phyloP scores from a whole-genome alignment of 164 flowering plant species.

The Protea cynaroides region DNA sequence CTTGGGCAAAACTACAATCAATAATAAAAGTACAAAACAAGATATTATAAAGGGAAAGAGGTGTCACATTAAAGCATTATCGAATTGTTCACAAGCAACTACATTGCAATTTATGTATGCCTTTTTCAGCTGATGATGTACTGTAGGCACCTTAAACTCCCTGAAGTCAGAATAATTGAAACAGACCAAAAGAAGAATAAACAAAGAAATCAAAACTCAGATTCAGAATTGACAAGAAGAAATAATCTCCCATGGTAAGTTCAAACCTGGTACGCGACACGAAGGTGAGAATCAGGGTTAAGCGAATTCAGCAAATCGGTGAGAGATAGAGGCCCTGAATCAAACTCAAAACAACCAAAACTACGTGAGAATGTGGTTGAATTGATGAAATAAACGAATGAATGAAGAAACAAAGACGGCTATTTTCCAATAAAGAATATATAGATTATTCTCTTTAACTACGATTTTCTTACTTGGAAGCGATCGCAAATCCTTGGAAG shows the following conservation, averaged over 20 bases:
- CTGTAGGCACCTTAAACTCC: constrained; percentile 93
- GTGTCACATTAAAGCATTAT: constrained; percentile 66
- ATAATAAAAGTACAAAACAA: no score
- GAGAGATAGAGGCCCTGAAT: constrained; percentile 47
- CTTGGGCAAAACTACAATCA: no score
- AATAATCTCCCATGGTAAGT: not conserved
- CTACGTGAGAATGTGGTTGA: not conserved
- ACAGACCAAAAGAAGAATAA: not conserved
- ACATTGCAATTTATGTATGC: constrained; percentile 92
- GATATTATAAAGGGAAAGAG: not conserved
- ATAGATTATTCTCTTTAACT: no score
- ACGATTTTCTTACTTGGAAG: no score
- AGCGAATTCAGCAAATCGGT: constrained; percentile 25
- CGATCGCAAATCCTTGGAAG: no score
- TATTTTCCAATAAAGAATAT: no score
- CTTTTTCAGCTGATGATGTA: constrained; percentile 83
- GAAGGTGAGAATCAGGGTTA: constrained; percentile 44
- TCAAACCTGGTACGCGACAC: no score
- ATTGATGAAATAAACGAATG: not conserved
- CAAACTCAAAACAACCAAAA: no score
- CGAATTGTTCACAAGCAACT: constrained; percentile 90
- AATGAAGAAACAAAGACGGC: no score
- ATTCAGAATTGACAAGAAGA: not conserved
- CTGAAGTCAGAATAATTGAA: no score
- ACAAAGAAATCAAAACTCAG: not conserved